Percentiles rank a stretch among this genome's conserved stretches.
Evolutionary conservation across 306 rosid genomes (phyloP).

Genomic region (Lupinus albus): DNA sequence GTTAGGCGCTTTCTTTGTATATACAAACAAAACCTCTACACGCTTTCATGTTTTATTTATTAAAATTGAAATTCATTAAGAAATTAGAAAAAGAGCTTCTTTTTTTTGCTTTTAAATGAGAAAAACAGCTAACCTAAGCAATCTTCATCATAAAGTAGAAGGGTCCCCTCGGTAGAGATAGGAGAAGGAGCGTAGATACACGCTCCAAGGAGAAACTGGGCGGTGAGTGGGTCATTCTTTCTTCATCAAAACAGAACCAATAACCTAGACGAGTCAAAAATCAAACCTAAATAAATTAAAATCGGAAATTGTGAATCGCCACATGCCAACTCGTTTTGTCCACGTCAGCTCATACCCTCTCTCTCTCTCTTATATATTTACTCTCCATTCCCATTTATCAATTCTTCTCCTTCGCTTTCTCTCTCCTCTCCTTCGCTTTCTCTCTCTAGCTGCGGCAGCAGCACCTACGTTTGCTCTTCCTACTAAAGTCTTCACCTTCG

Average conservation of each 20-base stretch:
- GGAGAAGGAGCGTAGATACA: constrained; percentile 5
- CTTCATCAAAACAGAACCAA: constrained; percentile 33
- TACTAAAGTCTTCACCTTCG: constrained; percentile 23
- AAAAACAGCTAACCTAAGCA: neutral
- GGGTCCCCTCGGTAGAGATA: neutral
- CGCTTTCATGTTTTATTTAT: no score
- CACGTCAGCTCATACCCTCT: constrained; percentile 46
- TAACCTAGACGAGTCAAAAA: constrained; percentile 46
- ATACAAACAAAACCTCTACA: no score
- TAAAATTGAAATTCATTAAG: no score
- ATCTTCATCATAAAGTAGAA: no score
- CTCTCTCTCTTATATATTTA: neutral
- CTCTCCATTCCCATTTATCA: neutral
- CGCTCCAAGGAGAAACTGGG: constrained; percentile 26
- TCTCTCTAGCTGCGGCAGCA: constrained; percentile 41
- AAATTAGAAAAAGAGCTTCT: no score
- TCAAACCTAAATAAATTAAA: neutral
- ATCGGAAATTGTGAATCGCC: neutral
- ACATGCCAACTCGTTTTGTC: constrained; percentile 37
- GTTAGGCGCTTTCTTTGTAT: no score
- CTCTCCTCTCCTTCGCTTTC: constrained; percentile 19
- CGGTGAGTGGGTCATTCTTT: constrained; percentile 11
- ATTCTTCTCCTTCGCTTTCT: neutral
- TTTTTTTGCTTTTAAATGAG: no score
- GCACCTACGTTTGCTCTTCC: constrained; percentile 24